phyloP scores from a whole-genome alignment of 2,329 filamentous ascomycete species.

The Arthrobotrys megalospora region DNA sequence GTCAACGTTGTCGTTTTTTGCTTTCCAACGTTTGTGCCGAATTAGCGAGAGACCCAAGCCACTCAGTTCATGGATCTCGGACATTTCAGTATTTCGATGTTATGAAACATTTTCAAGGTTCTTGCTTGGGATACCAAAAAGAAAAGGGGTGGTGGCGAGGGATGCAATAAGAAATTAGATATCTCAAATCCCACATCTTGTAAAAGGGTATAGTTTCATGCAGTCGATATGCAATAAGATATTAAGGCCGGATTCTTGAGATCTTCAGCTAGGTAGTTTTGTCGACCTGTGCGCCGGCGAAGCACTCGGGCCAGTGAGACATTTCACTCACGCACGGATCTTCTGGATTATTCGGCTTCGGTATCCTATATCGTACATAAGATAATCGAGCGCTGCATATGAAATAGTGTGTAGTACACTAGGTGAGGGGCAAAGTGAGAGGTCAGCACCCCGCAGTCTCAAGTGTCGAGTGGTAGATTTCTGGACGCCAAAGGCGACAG shows the following conservation, averaged over 20 bases:
- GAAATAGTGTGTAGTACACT: not conserved
- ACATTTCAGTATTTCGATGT: constrained; percentile 54
- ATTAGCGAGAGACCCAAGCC: constrained; percentile 51
- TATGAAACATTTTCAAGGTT: constrained; percentile 57
- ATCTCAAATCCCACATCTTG: constrained; percentile 29
- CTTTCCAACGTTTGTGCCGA: constrained; percentile 39
- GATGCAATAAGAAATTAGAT: constrained; percentile 17
- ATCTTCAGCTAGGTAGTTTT: constrained; percentile 30
- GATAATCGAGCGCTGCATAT: constrained; percentile 33
- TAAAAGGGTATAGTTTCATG: constrained; percentile 40
- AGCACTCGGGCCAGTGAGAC: constrained; percentile 43
- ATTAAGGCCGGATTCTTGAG: constrained; percentile 33
- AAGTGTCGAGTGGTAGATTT: constrained; percentile 16
- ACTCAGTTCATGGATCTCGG: constrained; percentile 56
- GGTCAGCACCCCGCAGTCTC: constrained; percentile 55
- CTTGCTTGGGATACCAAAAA: constrained; percentile 6
- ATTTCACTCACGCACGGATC: constrained; percentile 55
- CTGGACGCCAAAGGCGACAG: constrained; percentile 51
- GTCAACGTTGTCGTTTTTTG: constrained; percentile 48
- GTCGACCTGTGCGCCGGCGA: constrained; percentile 27
- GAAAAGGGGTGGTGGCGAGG: constrained; percentile 23
- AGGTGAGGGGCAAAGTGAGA: constrained; percentile 49
- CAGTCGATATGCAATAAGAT: constrained; percentile 35
- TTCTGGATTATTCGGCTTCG: constrained; percentile 52
- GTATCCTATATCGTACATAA: constrained; percentile 60